Base-by-base conservation (phyloP, 305 asterid species). In the Fraxinus platypoda region DNA sequence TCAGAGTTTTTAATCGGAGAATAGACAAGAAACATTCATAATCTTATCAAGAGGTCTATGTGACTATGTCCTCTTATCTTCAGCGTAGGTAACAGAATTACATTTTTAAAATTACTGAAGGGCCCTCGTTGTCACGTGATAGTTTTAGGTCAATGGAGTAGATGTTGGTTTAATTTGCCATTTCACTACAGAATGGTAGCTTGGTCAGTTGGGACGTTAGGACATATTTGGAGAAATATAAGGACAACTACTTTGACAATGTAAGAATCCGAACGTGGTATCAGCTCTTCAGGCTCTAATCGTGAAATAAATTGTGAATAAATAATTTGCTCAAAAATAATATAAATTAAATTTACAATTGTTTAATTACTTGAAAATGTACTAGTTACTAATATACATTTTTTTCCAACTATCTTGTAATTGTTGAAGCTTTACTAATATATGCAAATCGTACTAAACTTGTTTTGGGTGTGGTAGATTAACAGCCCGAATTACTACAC, bases 11-110 rank as follows among this genome's bases (percentile, higher is more conserved):
- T 79, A 78, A 33, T 71, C 30, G 78, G 31, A 43, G 83, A 73
- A 41, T 79, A 46, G 8, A 70, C 1, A 64, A 74, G 46, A 31
- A 38, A 54, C 64, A 23, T 66, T 62, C 6, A 76, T 78, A 86
- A 85, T 85, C 88, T 88, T 87, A 89, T 88, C 90, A 72, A 46
- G 81, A 83, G 46, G 84, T 68, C 81, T 81, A 30, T 49, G 82
- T 35, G 84, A 57, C 81, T 81, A 30, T 49, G 82, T 35, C 25
- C 25, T 74, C 85, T 80, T 76, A 62, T 84, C 77, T 49, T 81
- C 34, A 59, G 81, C 74, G 31, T 8, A 23, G 11, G 71, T 62
- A 8, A 23, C 71, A 3, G 15, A 79, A 80, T 78, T n/a, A 83
- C 79, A 21, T 43, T 7, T 33, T 12, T 2, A 15, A 1, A 8